Evolutionary conservation across 106 monocot species (phyloP).

Genomic region (Dendrobium huoshanense): DNA sequence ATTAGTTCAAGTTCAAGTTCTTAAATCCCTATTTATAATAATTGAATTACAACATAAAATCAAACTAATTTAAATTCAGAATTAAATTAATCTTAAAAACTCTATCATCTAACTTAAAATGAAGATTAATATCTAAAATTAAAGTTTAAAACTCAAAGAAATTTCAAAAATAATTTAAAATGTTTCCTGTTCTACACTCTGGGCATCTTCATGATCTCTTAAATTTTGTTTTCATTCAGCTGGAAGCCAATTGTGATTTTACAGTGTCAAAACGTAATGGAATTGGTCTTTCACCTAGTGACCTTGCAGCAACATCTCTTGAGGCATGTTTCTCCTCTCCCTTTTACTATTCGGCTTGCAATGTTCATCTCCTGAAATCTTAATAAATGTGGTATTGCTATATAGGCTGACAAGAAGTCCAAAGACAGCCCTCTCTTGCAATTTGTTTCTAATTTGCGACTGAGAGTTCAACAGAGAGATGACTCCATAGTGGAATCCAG

Average conservation of each 20-base stretch:
- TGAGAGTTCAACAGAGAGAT: constrained; percentile 56
- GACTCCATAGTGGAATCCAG: constrained; percentile 72
- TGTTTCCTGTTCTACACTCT: neutral
- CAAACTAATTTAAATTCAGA: no score
- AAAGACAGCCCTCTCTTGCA: constrained; percentile 61
- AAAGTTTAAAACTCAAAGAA: no score
- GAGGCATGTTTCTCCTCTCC: constrained; percentile 26
- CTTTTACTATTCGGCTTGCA: neutral
- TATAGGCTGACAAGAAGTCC: constrained; percentile 74
- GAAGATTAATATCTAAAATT: no score
- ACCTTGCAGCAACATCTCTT: constrained; percentile 38
- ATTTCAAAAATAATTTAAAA: no score
- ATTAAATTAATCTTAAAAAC: no score
- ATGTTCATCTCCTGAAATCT: neutral
- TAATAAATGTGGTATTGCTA: constrained; percentile 14
- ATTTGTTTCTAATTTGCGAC: constrained; percentile 45
- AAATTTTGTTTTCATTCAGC: constrained; percentile 30
- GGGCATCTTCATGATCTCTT: neutral
- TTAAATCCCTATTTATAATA: no score
- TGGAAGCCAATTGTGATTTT: constrained; percentile 63
- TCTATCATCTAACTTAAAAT: no score
- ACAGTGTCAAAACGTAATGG: constrained; percentile 44
- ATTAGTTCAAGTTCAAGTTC: no score
- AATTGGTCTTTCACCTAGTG: constrained; percentile 59
- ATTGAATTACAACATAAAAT: no score